Conservation (phyloP, 2,329 filamentous ascomycete species). For the Alternaria panax region DNA sequence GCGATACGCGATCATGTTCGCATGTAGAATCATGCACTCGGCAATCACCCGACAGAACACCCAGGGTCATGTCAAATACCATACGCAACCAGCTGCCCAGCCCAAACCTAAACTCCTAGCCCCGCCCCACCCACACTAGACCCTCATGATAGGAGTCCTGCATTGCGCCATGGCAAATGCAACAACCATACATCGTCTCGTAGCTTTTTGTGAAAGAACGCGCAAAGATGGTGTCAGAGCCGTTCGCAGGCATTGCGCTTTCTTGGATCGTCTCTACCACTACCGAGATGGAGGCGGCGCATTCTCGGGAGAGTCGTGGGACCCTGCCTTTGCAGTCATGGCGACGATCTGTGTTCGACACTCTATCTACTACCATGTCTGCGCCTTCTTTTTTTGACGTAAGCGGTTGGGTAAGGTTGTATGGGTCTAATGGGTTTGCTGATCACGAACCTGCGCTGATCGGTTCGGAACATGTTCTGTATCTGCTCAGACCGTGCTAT, state of each 20-base stretch:
- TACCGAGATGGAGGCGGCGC: background rate
- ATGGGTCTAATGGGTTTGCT: background rate
- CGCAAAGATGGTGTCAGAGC: slow-evolving; percentile 6
- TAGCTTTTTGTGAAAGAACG: background rate
- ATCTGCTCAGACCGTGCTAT: background rate
- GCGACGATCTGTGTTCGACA: background rate
- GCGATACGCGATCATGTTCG: background rate
- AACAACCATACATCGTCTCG: background rate
- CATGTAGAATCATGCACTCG: background rate
- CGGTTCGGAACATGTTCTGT: background rate
- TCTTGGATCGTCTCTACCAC: no score
- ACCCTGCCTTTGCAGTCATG: slow-evolving; percentile 9
- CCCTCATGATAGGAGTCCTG: background rate
- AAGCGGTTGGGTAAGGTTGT: no score
- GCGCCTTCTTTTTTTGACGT: background rate
- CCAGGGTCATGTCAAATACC: background rate
- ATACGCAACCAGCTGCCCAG: background rate
- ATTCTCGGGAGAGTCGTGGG: slow-evolving; percentile 1
- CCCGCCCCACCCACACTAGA: background rate
- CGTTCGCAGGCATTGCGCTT: background rate
- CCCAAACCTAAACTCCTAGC: background rate
- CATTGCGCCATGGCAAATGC: background rate
- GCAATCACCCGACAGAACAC: background rate
- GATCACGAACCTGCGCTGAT: slow-evolving; percentile 15
- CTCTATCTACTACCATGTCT: background rate